Evolutionary conservation across 306 rosid species (phyloP), one percentile per base, ranked within the genome.

Genomic region (Vigna mungo): DNA sequence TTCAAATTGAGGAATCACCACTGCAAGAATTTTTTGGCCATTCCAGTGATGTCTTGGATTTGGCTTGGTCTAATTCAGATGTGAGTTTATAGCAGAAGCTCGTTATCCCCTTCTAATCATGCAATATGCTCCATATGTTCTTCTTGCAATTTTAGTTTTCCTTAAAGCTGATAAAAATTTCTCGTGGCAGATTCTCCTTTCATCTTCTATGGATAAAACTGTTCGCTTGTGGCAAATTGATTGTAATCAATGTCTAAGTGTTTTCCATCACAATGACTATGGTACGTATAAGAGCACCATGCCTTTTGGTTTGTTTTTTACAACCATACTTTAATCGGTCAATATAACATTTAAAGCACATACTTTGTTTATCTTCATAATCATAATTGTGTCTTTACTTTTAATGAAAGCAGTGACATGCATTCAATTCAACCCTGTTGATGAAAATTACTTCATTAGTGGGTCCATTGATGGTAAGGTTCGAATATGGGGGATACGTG

Each of bases 381-480:
- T 61, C 67, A 49, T 71, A 43, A 37, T 63, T 9, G 48, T 48
- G 47, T 34, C 5, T 27, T 69, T 65, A 17, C 9, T 46, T 52
- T 70, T 44, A 11, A 43, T 84, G 77, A 71, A 27, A 78, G n/a
- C 85, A 89, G 94, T 91, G 86, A 91, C 94, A 7, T 91, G 97
- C 86, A 65, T 86, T 47, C 91, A 91, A 56, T 87, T 88, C 90
- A 89, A 86, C 72, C 94, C 97, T 14, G 68, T 78, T 14, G 79
- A 89, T 73, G 83, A 86, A 48, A 86, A 85, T 68, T 80, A 85
- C 84, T 91, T 91, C 86, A 77, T 89, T 63, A 91, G 94, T 72
- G 97, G 97, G 56, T 89, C 97, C 49, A 83, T 89, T 25, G 94
- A 91, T 59, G 97, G 97, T 14, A 91, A 89, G 84, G 89, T 85